These are phyloP conservation scores for Penicillium pancosmium DNA, from an alignment of 495 filamentous ascomycete genomes.

Conservation along the genomic window DNA sequence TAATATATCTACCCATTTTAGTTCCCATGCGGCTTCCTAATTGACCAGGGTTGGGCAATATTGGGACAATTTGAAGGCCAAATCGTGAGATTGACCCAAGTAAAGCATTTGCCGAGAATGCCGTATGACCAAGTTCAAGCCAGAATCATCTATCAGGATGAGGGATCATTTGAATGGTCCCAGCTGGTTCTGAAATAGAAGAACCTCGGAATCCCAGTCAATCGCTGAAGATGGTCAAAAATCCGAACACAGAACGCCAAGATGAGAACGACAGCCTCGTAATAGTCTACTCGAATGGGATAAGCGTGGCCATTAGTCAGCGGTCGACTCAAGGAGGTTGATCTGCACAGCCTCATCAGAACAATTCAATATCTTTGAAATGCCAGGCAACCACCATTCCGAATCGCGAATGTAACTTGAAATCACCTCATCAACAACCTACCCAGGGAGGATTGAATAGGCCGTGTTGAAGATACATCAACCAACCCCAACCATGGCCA, in stretches of 20 bases:
- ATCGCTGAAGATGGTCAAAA: not conserved
- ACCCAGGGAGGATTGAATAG: not conserved
- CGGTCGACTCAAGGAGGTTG: not conserved
- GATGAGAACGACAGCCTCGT: not conserved
- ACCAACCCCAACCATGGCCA: not conserved
- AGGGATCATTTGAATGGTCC: no score
- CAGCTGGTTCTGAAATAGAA: no score
- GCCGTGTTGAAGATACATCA: not conserved
- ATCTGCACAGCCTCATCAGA: conserved; percentile 2
- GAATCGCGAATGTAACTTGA: not conserved
- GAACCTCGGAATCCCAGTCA: not conserved
- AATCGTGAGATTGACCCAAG: no score
- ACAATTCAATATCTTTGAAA: not conserved
- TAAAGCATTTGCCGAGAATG: no score
- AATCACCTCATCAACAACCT: not conserved
- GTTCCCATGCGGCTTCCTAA: no score
- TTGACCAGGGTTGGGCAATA: no score
- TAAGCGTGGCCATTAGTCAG: conserved; percentile 2
- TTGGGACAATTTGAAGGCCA: no score
- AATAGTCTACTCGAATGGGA: not conserved
- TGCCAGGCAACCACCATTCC: not conserved
- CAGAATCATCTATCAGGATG: no score
- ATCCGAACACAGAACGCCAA: not conserved
- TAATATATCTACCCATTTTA: no score
- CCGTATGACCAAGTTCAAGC: no score